A percentile compares a stretch with the other conserved stretches of the same genome.
Evolutionary conservation across 1,139 yeast species (phyloP).

Genomic region (Taphrina pruni): DNA sequence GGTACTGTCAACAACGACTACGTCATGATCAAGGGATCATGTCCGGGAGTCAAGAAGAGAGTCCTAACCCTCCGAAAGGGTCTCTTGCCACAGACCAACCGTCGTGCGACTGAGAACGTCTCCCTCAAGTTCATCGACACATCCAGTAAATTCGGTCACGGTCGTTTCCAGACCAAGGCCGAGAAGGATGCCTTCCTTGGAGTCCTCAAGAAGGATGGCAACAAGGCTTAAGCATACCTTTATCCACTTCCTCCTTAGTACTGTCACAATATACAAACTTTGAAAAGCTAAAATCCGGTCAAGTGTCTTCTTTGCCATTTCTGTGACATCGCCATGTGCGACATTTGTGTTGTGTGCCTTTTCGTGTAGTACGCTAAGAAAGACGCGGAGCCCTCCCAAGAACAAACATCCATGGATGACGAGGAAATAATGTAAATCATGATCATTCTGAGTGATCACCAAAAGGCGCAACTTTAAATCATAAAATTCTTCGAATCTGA

Average conservation of each 20-base stretch:
- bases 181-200: constrained; percentile 99
- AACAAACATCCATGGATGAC: no score
- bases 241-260: constrained; percentile 1
- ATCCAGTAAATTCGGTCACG: constrained; percentile 99
- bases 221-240: constrained; percentile 15
- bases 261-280: not conserved
- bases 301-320: no score
- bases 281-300: not conserved
- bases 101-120: constrained; percentile 96
- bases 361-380: no score
- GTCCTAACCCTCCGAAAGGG: constrained; percentile 98
- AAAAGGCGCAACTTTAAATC: no score
- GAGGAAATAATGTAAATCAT: no score
- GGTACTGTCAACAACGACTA: constrained; percentile 98
- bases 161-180: constrained; percentile 99
- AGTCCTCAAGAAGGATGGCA: constrained; percentile 92
- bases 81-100: constrained; percentile 95
- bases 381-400: no score
- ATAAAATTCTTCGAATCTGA: no score
- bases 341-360: no score
- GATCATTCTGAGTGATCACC: no score
- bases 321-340: no score
- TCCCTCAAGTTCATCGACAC: constrained; percentile 99
- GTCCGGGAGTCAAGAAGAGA: constrained; percentile 99
- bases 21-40: constrained; percentile 96